Evolutionary conservation across 164 flowering plant species (phyloP), one percentile per base, ranked within the genome.

Genomic region (Sedum album): DNA sequence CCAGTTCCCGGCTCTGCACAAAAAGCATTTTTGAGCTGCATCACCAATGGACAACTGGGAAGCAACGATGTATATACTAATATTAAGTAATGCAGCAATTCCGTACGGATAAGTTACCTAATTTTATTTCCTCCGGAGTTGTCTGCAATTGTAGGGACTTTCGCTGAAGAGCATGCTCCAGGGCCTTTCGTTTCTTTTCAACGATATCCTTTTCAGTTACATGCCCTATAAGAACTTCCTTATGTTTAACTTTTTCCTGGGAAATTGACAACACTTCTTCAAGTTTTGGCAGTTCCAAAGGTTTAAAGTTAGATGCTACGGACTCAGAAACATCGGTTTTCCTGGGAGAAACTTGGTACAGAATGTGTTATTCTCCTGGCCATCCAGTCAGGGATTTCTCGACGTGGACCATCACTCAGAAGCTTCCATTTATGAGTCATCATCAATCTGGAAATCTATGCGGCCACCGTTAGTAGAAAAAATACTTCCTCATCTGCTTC

Each of bases 1-100:
- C 89, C 86, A 41, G 89, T 85, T 65, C 89, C 89, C 61, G 89
- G 83, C 71, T 83, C 86, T 85, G 89, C 75, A 82, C 66, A 41
- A 20, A 76, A 69, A 35, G 17, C 49, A 72, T 79, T 17, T 39
- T 41, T 68, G 72, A 41, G 38, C 5, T n/a, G 15, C 46, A 13
- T 33, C 42, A 65, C 30, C 67, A 5, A 36, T 6, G 25, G 33
- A 64, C 3, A 31, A n/a, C 14, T 30, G 35, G 13, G 53, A 41
- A 26, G 9, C 26, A 3, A 11, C 9, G 1, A 63, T 21, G 17
- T n/a, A 65, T n/a, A n/a, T 13, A 11, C 18, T 44, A 44, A 44
- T 44, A 2, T 44, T 3, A 70, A 60, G 21, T n/a, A 48, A n/a
- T 4, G 33, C 6, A 11, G 28, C n/a, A 68, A 28, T 36, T 74